Base-by-base conservation (phyloP, 306 rosid species). In the Senna siamea region DNA sequence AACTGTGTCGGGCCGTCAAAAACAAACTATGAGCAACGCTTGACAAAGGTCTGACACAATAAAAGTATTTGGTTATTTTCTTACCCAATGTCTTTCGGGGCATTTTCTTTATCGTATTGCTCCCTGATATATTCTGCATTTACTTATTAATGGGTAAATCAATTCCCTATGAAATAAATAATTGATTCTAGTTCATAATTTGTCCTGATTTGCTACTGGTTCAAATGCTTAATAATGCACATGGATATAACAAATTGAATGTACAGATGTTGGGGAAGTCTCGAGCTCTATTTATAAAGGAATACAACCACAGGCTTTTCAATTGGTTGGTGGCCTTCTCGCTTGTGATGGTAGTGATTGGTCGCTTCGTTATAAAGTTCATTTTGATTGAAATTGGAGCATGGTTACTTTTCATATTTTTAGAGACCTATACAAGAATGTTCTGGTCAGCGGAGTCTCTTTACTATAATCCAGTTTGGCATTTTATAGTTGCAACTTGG, bases 1-100 rank as follows among this genome's bases (percentile, higher is more conserved):
- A 79, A 87, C 73, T 92, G 97, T 82, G 82, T 89, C 74, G 97
- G 93, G 72, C 97, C 96, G 48, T 86, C 97, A 47, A 92, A 87
- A 81, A 12, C 23, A 65, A 89, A 81, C 62, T 89, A 92, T 5
- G 96, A 81, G 85, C 89, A 78, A 20, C 96, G 96, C 19, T 87
- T 89, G 97, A 69, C 32, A 69, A 92, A 92, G 96, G 96, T 92
- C 70, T 44, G 83, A 14, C 66, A 51, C 72, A 69, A 20, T 73
- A 20, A 2, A 55, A 2, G 7, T 30, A 26, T 62, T 28, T 37
- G 47, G 9, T 73, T 15, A 14, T 7, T 1, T 37, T 63, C 52
- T 26, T n/a, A 50, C 10, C 48, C 28, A 53, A 46, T 13, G n/a
- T 30, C 50, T 20, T 32, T 61, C 19, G 62, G 50, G 20, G 6